Evolutionary conservation across 805 yeast genomes (phyloP), one percentile per base, ranked within the genome.

Genomic region (Candida pseudoglaebosa): DNA sequence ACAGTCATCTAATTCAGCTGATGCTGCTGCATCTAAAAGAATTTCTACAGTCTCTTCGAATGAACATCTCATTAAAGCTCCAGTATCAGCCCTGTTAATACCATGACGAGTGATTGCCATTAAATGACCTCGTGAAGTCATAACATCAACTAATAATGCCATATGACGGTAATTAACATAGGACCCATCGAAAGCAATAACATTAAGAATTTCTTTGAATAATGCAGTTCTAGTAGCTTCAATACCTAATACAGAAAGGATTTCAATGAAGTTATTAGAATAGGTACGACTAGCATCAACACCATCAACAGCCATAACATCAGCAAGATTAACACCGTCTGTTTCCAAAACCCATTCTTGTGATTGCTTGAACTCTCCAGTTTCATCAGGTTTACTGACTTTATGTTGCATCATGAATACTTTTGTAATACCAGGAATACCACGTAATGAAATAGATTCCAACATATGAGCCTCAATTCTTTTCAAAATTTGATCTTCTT

Each of bases 31-130:
- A 57, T 93, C 99, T 53, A 93, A 78, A 60, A 93, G 70, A 56
- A 93, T 93, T 68, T 93, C 99, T 30, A 93, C 99, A 5, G 99
- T 93, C 65, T 93, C 99, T 69, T 93, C 99, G 71, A 93, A 93
- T 31, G 99, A 91, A 72, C 97, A 93, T 67, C 99, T 81, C 99
- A 93, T 93, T 58, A 93, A 75, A 2, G 99, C 99, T 67, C 99
- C 99, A 21, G 99, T 93, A 50, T 93, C 96, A 28, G 95, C 85
- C 69, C 99, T 83, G 67, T 93, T 93, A 67, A 93, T 91, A 77
- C 99, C 99, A 60, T 93, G 99, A 77, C 99, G 95, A 32, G 98
- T 91, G 55, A 93, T 90, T 29, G 99, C 98, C 86, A 95, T 91
- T 64, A 93, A 74, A 59, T 91, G 96, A 56, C 99, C 99, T 58